Percentiles rank a stretch among this genome's conserved stretches.
phyloP scores from a whole-genome alignment of 2,329 filamentous ascomycete species.

The Alternaria consortialis region DNA sequence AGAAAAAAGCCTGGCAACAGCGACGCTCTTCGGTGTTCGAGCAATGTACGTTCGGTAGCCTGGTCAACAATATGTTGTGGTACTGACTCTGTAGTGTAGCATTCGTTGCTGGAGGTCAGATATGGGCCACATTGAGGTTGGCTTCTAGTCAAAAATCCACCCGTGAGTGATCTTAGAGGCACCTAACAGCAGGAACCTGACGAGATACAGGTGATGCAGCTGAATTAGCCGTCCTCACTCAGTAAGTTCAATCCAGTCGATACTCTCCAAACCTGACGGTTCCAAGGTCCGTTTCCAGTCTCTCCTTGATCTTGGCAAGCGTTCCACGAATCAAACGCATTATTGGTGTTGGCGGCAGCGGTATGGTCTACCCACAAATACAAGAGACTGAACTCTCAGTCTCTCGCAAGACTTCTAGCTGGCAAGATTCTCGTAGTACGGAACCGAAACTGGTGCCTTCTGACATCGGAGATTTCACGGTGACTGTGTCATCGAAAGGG shows the following conservation, averaged over 20 bases:
- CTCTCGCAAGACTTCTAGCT: slow-evolving; percentile 1
- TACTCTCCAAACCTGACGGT: slow-evolving; percentile 2
- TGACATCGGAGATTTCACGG: slow-evolving; percentile 19
- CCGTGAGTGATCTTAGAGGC: slow-evolving; percentile 12
- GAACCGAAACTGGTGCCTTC: slow-evolving; percentile 24
- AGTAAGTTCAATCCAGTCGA: slow-evolving; percentile 15
- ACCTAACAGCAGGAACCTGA: slow-evolving; percentile 9
- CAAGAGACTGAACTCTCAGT: slow-evolving; percentile 25
- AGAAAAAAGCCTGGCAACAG: slow-evolving; percentile 14
- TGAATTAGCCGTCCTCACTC: slow-evolving; percentile 22
- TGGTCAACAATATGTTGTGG: neutral
- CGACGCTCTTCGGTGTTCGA: slow-evolving; percentile 27
- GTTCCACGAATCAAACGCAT: slow-evolving; percentile 30
- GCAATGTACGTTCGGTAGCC: slow-evolving; percentile 14
- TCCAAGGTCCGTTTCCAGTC: slow-evolving; percentile 23
- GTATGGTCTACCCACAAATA: slow-evolving; percentile 24
- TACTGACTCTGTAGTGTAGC: slow-evolving; percentile 15
- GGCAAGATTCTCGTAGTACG: slow-evolving; percentile 3
- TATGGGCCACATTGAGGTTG: slow-evolving; percentile 23
- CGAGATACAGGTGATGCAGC: slow-evolving; percentile 20
- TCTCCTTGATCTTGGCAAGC: slow-evolving; percentile 30
- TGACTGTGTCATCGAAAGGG: slow-evolving; percentile 22
- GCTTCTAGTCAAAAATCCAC: slow-evolving; percentile 18
- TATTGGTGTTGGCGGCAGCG: slow-evolving; percentile 23
- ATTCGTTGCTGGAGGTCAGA: slow-evolving; percentile 21